These are phyloP conservation scores for Populus nigra DNA, from an alignment of 345 rosid species.

Conservation along the genomic window DNA sequence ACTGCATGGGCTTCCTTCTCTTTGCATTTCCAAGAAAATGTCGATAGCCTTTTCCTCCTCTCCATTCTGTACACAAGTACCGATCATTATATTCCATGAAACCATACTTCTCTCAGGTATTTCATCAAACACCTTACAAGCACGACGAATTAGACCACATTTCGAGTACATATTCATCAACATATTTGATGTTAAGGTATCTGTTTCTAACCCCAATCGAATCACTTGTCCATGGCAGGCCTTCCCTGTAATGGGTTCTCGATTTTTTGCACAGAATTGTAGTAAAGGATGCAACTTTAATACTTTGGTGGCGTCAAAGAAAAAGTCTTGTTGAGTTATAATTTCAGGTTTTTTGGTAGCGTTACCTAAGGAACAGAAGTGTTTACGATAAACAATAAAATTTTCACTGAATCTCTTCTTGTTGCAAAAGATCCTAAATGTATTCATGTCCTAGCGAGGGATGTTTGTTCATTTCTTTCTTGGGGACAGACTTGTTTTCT, in stretches of 20 bases:
- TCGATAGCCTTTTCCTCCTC: constrained; percentile 40
- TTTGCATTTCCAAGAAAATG: constrained; percentile 51
- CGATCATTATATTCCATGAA: constrained; percentile 77
- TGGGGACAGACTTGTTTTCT: not conserved
- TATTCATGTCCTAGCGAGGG: not conserved
- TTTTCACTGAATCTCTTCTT: not conserved
- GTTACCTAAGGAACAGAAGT: not conserved
- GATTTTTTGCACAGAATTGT: constrained; percentile 44
- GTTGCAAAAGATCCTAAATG: not conserved
- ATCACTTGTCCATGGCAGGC: constrained; percentile 55
- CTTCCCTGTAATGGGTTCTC: constrained; percentile 34
- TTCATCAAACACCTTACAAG: constrained; percentile 67
- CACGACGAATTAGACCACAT: constrained; percentile 39
- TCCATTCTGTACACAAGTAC: constrained; percentile 39
- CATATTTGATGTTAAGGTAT: constrained; percentile 52
- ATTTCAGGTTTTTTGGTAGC: not conserved
- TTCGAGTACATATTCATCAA: constrained; percentile 50
- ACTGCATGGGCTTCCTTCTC: constrained; percentile 37
- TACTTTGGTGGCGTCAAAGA: not conserved
- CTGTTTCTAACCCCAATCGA: constrained; percentile 30
- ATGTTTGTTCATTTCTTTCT: not conserved
- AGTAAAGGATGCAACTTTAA: constrained; percentile 36
- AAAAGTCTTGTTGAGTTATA: not conserved
- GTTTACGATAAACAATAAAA: not conserved
- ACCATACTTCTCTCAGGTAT: constrained; percentile 62